These are phyloP conservation scores for Pulveroboletus sp. DNA, from an alignment of 768 basidiomycete genomes.

Conservation along the genomic window DNA sequence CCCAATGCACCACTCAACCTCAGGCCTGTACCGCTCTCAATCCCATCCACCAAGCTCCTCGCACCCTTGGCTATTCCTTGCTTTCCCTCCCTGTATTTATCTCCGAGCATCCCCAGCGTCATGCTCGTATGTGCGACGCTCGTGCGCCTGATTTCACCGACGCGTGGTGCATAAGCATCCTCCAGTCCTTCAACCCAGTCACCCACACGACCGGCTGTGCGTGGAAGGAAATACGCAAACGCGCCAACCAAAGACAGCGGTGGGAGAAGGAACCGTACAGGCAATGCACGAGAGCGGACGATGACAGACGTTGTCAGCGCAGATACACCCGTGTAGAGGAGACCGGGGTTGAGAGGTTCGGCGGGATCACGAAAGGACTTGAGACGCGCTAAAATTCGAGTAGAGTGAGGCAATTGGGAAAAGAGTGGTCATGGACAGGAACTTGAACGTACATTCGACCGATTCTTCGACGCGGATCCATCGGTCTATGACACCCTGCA, in stretches of 20 bases:
- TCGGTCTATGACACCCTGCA: conserved; percentile 69
- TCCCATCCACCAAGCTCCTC: conserved; percentile 44
- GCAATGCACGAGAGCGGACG: conserved; percentile 70
- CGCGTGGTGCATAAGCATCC: conserved; percentile 60
- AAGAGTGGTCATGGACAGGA: not conserved
- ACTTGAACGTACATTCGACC: conserved; percentile 68
- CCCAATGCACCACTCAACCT: conserved; percentile 63
- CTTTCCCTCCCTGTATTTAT: conserved; percentile 46
- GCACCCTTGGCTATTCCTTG: conserved; percentile 45
- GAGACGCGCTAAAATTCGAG: conserved; percentile 56
- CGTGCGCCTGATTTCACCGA: conserved; percentile 67
- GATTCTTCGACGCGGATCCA: conserved; percentile 88
- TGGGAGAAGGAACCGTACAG: conserved; percentile 71
- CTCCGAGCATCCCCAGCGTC: conserved; percentile 56
- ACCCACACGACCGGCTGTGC: conserved; percentile 69
- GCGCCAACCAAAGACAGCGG: conserved; percentile 70
- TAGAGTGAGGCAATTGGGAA: not conserved
- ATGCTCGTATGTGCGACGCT: conserved; percentile 59
- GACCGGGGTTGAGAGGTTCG: conserved; percentile 84
- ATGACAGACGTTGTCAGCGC: conserved; percentile 87
- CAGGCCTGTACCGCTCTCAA: conserved; percentile 73
- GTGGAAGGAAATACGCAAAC: conserved; percentile 82
- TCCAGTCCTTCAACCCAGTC: conserved; percentile 69
- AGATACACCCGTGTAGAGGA: conserved; percentile 87
- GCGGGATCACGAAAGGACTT: conserved; percentile 78